phyloP scores from a whole-genome alignment of 192 early-diverging fungal species.

The Gryganskiella cystojenkinii region DNA sequence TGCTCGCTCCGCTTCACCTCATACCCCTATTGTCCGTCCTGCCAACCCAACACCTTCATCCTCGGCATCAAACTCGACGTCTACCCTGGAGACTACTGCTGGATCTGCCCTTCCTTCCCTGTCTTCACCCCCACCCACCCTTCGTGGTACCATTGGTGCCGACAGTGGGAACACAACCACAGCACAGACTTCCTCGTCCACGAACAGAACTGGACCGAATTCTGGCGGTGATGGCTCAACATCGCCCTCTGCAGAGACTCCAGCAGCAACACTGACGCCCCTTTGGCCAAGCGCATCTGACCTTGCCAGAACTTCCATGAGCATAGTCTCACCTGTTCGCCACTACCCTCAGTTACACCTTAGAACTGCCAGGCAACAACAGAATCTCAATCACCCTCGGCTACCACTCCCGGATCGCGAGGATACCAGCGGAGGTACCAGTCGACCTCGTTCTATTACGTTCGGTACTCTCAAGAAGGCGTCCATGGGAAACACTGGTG shows the following conservation, averaged over 20 bases:
- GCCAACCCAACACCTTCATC: background rate
- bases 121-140: background rate
- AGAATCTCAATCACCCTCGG: constrained; percentile 8
- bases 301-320: constrained; percentile 10
- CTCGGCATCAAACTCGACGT: background rate
- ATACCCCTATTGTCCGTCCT: too few species aligned
- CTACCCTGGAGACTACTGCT: background rate
- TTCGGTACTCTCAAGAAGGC: constrained; percentile 47
- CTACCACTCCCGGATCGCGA: constrained; percentile 30
- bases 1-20: too few species aligned
- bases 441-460: constrained; percentile 34
- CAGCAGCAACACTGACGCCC: background rate
- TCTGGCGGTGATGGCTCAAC: background rate
- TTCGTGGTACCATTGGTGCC: background rate
- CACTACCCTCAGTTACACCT: constrained; percentile 20
- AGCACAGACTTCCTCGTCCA: too few species aligned
- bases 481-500: constrained; percentile 15
- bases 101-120: too few species aligned
- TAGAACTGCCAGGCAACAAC: constrained; percentile 1
- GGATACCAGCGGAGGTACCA: constrained; percentile 19
- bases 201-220: too few species aligned
- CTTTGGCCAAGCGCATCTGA: constrained; percentile 5
- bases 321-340: background rate
- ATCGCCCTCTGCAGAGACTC: background rate
- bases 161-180: background rate